Percentiles rank a stretch among this genome's conserved stretches.
Conservation (phyloP, 495 filamentous ascomycete species). For the Talaromyces nanjingensis region DNA sequence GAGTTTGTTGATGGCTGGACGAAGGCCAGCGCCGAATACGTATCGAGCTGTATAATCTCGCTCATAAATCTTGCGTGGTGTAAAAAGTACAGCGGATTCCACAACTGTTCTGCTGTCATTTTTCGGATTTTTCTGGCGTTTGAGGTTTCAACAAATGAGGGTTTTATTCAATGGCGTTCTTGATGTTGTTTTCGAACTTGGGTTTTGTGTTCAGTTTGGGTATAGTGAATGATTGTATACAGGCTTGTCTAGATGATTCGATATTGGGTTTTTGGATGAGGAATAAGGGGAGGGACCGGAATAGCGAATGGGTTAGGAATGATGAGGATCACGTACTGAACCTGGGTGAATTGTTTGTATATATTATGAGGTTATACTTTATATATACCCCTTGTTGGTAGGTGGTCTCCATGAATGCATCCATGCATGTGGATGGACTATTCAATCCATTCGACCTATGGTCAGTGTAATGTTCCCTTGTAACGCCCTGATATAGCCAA, state of each 20-base stretch:
- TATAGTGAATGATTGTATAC: not conserved
- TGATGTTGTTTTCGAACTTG: not conserved
- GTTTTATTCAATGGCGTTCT: too few species aligned
- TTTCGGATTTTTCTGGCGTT: too few species aligned
- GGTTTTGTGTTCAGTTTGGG: not conserved
- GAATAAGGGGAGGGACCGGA: not conserved
- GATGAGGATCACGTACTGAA: not conserved
- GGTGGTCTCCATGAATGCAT: not conserved
- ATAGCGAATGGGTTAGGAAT: not conserved
- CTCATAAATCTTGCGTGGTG: too few species aligned
- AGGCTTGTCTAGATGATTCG: not conserved
- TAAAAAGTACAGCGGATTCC: too few species aligned
- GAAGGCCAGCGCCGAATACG: conserved; percentile 28
- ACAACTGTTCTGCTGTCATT: too few species aligned
- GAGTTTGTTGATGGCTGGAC: conserved; percentile 38
- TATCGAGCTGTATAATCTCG: conserved; percentile 19
- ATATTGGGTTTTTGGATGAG: not conserved
- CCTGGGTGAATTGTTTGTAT: not conserved
- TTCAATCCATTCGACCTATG: not conserved
- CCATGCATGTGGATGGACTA: too few species aligned
- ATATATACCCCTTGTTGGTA: not conserved
- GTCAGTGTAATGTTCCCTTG: too few species aligned
- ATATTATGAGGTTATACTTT: not conserved
- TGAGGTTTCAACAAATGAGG: too few species aligned
- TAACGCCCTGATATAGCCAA: too few species aligned